Base-by-base conservation (phyloP, 1,284 basidiomycete genomes). In the Farysia itapuensis region DNA sequence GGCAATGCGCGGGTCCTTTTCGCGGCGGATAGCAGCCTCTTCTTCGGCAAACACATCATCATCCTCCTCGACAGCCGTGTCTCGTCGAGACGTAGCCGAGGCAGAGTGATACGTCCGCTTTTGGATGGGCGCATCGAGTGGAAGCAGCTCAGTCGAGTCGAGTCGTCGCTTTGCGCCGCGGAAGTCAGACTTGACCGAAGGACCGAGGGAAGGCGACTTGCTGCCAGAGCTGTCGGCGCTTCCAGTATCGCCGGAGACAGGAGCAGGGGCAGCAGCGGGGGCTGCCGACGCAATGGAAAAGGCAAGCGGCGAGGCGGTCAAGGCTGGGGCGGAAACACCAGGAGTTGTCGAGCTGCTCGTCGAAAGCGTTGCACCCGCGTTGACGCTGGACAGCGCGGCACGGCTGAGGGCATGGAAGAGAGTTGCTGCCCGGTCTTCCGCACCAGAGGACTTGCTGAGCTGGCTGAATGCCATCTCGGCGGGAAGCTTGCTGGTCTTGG, bases 51-150 rank as follows among this genome's bases (percentile, higher is more conserved):
- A 58, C 42, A 47, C 43, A 35, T 61, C 58, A 14, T 37, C 33
- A 23, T 58, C 51, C 23, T 49, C 26, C 7, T 37, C 29, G 24
- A 33, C 35, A 13, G 33, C 32, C 21, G 56, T 66, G 53, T 60
- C 61, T 14, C 59, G 61, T 22, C 63, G 70, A 20, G 72, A 75
- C 14, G 74, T 76, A 16, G 71, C 67, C 25, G 72, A 73, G 36
- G 67, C 63, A 11, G 70, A 64, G 41, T 60, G 48, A 61, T 76
- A 76, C 45, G 42, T 61, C 14, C 74, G 61, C 35, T 64, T 47
- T 47, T 76, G 74, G 33, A 76, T 68, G 16, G 74, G 74, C 32
- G 74, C 74, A 33, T 76, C 71, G 16, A 76, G 46, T 13, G 74
- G 74, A 13, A 76, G 59, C 22, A 76, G 54, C 34, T 74, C 74